Evolutionary conservation across 805 yeast genomes (phyloP).

Genomic region (Isabelozyma gotoi): DNA sequence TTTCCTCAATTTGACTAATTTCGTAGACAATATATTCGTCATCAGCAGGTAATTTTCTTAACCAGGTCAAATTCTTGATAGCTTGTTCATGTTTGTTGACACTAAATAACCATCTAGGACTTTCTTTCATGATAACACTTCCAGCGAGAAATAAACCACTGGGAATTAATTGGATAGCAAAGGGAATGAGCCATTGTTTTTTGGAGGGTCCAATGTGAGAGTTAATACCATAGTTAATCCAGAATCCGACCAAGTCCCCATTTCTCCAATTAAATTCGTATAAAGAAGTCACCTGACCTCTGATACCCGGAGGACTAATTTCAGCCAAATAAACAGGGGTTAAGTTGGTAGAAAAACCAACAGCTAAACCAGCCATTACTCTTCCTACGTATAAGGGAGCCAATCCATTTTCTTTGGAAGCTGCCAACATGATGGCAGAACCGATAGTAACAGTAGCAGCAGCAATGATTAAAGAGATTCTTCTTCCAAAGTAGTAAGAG

Average conservation of each 20-base stretch:
- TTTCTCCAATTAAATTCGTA: conserved; percentile 40
- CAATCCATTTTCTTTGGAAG: conserved; percentile 22
- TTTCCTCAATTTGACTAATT: conserved; percentile 34
- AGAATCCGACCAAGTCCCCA: conserved; percentile 40
- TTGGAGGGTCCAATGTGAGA: conserved; percentile 20
- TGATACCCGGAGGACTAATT: conserved; percentile 34
- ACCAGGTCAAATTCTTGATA: conserved; percentile 31
- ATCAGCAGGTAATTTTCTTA: conserved; percentile 31
- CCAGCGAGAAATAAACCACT: conserved; percentile 34
- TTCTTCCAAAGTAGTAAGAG: conserved; percentile 33
- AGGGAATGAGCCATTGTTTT: conserved; percentile 40
- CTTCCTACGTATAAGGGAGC: conserved; percentile 39
- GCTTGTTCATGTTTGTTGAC: conserved; percentile 32
- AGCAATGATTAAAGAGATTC: conserved; percentile 29
- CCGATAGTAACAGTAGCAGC: conserved; percentile 33
- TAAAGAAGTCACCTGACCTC: conserved; percentile 30
- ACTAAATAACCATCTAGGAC: conserved; percentile 37
- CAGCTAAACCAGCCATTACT: conserved; percentile 35
- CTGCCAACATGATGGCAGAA: conserved; percentile 37
- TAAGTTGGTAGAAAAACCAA: conserved; percentile 35
- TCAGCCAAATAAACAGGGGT: conserved; percentile 37
- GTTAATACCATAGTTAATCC: conserved; percentile 35
- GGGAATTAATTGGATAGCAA: conserved; percentile 39
- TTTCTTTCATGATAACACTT: conserved; percentile 30
- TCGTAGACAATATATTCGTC: conserved; percentile 36